Percentiles rank a stretch among this genome's conserved stretches.
Conservation (phyloP, 257 asterid species). For the Oldenlandia corymbosa region DNA sequence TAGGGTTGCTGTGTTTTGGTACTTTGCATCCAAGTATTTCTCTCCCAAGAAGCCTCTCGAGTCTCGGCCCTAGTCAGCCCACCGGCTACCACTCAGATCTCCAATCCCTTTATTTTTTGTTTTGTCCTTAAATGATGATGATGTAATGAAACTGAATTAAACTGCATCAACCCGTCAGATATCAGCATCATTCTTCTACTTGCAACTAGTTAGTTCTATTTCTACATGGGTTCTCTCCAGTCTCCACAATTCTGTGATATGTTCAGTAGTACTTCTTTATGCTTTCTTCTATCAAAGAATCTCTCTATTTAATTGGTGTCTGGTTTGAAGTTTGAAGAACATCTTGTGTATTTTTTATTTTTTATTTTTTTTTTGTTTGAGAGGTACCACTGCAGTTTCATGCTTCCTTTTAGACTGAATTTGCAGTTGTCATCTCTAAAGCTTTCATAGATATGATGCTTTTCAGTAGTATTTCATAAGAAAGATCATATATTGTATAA, state of each 20-base stretch:
- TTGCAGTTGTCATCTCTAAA: background rate
- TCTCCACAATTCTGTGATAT: slow-evolving; percentile 3
- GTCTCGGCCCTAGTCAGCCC: too few relatives aligned
- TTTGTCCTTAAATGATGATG: slow-evolving; percentile 24
- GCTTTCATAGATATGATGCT: background rate
- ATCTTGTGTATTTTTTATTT: background rate
- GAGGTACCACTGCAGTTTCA: background rate
- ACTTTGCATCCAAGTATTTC: too few relatives aligned
- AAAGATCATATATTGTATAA: background rate
- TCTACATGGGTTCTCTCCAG: slow-evolving; percentile 6
- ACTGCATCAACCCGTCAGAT: slow-evolving; percentile 20
- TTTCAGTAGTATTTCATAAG: background rate
- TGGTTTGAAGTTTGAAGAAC: background rate
- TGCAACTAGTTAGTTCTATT: slow-evolving; percentile 4
- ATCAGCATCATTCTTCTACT: slow-evolving; percentile 8
- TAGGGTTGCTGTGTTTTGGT: too few relatives aligned
- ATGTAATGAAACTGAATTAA: too few relatives aligned
- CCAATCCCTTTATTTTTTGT: slow-evolving; percentile 15
- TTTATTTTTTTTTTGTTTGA: too few relatives aligned
- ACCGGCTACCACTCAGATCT: too few relatives aligned
- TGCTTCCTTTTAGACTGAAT: background rate
- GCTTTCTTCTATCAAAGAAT: too few relatives aligned
- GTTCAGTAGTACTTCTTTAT: background rate
- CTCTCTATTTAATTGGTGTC: too few relatives aligned
- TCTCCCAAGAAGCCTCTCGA: too few relatives aligned